A percentile compares a stretch with the other conserved stretches of the same genome.
Evolutionary conservation across 768 basidiomycete species (phyloP).

Genomic region (Tricholoma bakamatsutake): DNA sequence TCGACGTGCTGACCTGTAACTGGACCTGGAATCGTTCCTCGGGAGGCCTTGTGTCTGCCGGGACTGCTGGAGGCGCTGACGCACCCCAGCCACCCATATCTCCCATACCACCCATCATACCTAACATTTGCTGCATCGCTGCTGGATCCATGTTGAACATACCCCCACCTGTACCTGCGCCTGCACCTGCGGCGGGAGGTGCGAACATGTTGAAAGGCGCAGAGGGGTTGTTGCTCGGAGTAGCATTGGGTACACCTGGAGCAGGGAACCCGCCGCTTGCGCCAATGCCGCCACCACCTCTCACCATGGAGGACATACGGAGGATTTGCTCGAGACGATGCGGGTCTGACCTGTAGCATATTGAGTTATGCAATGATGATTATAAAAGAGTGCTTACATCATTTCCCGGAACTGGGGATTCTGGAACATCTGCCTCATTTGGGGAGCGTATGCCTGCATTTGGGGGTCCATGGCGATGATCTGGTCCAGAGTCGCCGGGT

Average conservation of each 20-base stretch:
- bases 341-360: conserved; percentile 58
- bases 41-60: conserved; percentile 67
- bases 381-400: conserved; percentile 45
- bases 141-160: conserved; percentile 34
- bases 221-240: conserved; percentile 14
- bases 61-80: conserved; percentile 33
- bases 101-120: conserved; percentile 20
- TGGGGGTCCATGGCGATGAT: conserved; percentile 80
- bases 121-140: conserved; percentile 40
- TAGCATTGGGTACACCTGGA: conserved; percentile 46
- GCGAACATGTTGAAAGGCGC: conserved; percentile 19
- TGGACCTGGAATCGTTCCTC: conserved; percentile 93
- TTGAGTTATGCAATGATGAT: not conserved
- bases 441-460: conserved; percentile 68
- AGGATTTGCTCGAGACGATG: conserved; percentile 70
- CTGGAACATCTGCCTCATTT: conserved; percentile 73
- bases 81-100: conserved; percentile 20
- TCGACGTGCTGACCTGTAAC: conserved; percentile 49
- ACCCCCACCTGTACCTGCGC: conserved; percentile 20
- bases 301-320: conserved; percentile 59
- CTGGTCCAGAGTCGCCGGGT: conserved; percentile 87
- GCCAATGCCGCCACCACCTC: conserved; percentile 15
- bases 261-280: conserved; percentile 46
- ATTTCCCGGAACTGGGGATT: conserved; percentile 69
- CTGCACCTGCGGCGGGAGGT: not conserved